These are phyloP conservation scores for Venustampulla echinocandica DNA, from an alignment of 495 filamentous ascomycete species.

Conservation along the genomic window DNA sequence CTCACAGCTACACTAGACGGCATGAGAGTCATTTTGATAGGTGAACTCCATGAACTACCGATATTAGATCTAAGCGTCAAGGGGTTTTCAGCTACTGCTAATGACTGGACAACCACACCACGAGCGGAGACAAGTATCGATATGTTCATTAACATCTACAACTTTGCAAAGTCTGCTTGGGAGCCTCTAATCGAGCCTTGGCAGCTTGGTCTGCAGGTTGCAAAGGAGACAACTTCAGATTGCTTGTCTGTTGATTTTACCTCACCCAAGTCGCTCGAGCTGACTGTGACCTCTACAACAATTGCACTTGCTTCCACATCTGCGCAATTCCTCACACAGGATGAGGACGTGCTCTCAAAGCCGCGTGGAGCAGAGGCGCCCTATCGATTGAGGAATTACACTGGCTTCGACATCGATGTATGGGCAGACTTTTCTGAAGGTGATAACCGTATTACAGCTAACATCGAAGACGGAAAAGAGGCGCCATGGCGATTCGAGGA, in stretches of 20 bases:
- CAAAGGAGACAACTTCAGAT: slow-evolving; percentile 66
- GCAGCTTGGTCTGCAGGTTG: slow-evolving; percentile 85
- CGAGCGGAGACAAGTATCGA: slow-evolving; percentile 83
- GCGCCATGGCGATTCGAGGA: slow-evolving; percentile 94
- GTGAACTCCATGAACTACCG: slow-evolving; percentile 89
- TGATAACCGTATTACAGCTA: slow-evolving; percentile 54
- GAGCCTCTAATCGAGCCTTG: slow-evolving; percentile 95
- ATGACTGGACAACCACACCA: slow-evolving; percentile 84
- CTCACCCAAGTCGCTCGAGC: slow-evolving; percentile 80
- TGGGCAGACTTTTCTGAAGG: slow-evolving; percentile 64
- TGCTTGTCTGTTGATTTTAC: slow-evolving; percentile 73
- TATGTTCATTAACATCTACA: slow-evolving; percentile 93
- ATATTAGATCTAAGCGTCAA: slow-evolving; percentile 92
- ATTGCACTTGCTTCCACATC: slow-evolving; percentile 92
- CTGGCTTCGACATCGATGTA: slow-evolving; percentile 79
- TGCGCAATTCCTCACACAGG: slow-evolving; percentile 76
- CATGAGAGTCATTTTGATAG: slow-evolving; percentile 87
- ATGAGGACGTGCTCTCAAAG: slow-evolving; percentile 90
- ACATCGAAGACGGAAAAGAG: slow-evolving; percentile 81
- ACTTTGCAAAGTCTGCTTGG: slow-evolving; percentile 98
- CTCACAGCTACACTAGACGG: slow-evolving; percentile 76
- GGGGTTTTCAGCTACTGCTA: slow-evolving; percentile 70
- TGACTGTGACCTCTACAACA: slow-evolving; percentile 86
- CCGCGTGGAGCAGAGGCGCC: slow-evolving; percentile 86
- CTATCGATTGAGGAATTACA: slow-evolving; percentile 89